These are phyloP conservation scores for Aureobasidium melanogenum DNA, from an alignment of 2,329 filamentous ascomycete genomes.

Conservation along the genomic window DNA sequence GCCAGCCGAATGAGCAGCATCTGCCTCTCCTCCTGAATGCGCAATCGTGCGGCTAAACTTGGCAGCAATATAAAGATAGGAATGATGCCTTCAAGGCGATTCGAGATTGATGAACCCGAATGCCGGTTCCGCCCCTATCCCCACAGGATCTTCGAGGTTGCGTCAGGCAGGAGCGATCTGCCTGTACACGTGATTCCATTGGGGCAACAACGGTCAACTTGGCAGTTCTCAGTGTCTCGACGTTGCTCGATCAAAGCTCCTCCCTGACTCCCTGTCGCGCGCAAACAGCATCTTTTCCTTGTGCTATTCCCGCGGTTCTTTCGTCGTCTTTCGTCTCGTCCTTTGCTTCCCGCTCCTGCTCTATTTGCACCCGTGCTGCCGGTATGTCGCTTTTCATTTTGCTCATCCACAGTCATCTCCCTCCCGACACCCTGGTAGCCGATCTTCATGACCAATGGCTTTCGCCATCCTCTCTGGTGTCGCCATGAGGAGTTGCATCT, in stretches of 20 bases:
- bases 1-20: neutral
- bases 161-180: conserved; percentile 9
- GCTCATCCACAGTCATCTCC: neutral
- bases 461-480: conserved; percentile 4
- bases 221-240: conserved; percentile 8
- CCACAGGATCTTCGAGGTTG: conserved; percentile 1
- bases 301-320: conserved; percentile 11
- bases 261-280: conserved; percentile 8
- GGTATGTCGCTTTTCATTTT: conserved; percentile 8
- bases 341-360: conserved; percentile 9
- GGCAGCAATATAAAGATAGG: conserved; percentile 12
- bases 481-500: conserved; percentile 7
- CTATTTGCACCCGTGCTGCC: conserved; percentile 9
- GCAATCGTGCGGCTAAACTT: conserved; percentile 7
- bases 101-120: conserved; percentile 3
- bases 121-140: conserved; percentile 5
- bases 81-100: neutral
- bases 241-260: conserved; percentile 10
- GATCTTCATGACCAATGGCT: conserved; percentile 4
- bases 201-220: conserved; percentile 3
- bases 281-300: conserved; percentile 12
- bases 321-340: conserved; percentile 11
- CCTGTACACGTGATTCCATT: neutral
- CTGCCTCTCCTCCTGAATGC: conserved; percentile 3
- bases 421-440: conserved; percentile 11